These are phyloP conservation scores for Penicillium bialowiezense DNA, from an alignment of 495 filamentous ascomycete species.

Conservation along the genomic window DNA sequence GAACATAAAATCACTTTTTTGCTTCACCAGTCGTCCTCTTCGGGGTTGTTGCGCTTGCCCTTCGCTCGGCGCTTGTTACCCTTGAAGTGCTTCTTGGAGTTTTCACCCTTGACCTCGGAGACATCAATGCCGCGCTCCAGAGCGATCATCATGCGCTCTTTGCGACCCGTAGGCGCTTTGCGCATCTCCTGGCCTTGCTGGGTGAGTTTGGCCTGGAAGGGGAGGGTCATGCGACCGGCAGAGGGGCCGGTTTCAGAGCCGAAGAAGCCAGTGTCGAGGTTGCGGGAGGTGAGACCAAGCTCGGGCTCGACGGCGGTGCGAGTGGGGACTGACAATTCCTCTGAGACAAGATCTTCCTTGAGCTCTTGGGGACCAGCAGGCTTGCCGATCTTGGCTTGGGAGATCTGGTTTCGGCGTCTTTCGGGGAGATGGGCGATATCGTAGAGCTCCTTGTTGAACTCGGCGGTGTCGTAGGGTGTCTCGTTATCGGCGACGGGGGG, in stretches of 20 bases:
- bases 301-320: slow-evolving; percentile 21
- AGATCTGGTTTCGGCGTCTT: slow-evolving; percentile 56
- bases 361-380: slow-evolving; percentile 30
- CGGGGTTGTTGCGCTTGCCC: slow-evolving; percentile 44
- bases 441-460: slow-evolving; percentile 91
- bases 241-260: slow-evolving; percentile 55
- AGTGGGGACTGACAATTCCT: slow-evolving; percentile 17
- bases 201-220: slow-evolving; percentile 84
- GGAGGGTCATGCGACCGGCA: slow-evolving; percentile 66
- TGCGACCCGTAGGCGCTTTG: slow-evolving; percentile 75
- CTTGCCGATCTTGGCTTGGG: slow-evolving; percentile 52
- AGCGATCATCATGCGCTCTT: slow-evolving; percentile 79
- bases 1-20: slow-evolving; percentile 25
- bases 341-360: slow-evolving; percentile 42
- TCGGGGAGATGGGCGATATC: slow-evolving; percentile 72
- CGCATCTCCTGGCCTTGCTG: slow-evolving; percentile 67
- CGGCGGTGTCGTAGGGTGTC: slow-evolving; percentile 58
- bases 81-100: slow-evolving; percentile 94
- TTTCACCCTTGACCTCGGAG: slow-evolving; percentile 67
- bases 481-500: slow-evolving; percentile 60
- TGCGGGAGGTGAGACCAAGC: slow-evolving; percentile 66
- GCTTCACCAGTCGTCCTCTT: slow-evolving; percentile 36
- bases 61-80: slow-evolving; percentile 67
- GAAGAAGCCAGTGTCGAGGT: slow-evolving; percentile 87
- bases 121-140: slow-evolving; percentile 82